These are phyloP conservation scores for Royoungia palumana DNA, from an alignment of 768 basidiomycete species.

Conservation along the genomic window DNA sequence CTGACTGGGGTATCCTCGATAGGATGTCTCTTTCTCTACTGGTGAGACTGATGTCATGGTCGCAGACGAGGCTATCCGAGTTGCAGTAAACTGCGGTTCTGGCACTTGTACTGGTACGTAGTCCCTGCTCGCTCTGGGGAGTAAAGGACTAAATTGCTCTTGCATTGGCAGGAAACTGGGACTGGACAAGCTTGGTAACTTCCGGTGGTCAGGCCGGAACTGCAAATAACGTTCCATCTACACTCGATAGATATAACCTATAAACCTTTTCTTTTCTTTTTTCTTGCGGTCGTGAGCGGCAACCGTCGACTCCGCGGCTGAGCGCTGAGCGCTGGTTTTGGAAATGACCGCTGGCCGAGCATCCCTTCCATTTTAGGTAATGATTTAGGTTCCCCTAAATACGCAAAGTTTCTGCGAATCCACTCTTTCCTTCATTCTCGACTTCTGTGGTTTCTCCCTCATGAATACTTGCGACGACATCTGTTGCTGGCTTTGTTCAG, in stretches of 20 bases:
- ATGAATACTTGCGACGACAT: constrained; percentile 4
- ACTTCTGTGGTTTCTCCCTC: too few relatives aligned
- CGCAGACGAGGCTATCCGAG: constrained; percentile 38
- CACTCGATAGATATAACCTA: constrained; percentile 30
- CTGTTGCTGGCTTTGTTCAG: constrained; percentile 9
- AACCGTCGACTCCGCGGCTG: too few relatives aligned
- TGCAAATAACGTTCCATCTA: constrained; percentile 28
- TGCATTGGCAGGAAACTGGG: constrained; percentile 47
- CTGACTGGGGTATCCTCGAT: neutral
- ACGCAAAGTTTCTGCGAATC: neutral
- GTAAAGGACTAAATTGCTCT: neutral
- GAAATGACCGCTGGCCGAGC: too few relatives aligned
- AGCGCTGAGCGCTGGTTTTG: too few relatives aligned
- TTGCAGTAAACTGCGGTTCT: constrained; percentile 55
- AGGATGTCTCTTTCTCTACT: constrained; percentile 50
- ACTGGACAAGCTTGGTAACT: constrained; percentile 46
- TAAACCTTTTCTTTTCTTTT: constrained; percentile 4
- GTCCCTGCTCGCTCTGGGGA: neutral
- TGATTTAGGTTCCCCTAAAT: neutral
- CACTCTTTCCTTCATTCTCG: neutral
- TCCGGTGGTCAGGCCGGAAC: constrained; percentile 44
- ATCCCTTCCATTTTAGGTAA: constrained; percentile 7
- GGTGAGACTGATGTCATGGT: constrained; percentile 44
- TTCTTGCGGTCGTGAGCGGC: too few relatives aligned
- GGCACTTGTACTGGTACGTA: constrained; percentile 47